Evolutionary conservation across 1,284 basidiomycete genomes (phyloP), one percentile per base, ranked within the genome.

Genomic region (Tilletia indica): DNA sequence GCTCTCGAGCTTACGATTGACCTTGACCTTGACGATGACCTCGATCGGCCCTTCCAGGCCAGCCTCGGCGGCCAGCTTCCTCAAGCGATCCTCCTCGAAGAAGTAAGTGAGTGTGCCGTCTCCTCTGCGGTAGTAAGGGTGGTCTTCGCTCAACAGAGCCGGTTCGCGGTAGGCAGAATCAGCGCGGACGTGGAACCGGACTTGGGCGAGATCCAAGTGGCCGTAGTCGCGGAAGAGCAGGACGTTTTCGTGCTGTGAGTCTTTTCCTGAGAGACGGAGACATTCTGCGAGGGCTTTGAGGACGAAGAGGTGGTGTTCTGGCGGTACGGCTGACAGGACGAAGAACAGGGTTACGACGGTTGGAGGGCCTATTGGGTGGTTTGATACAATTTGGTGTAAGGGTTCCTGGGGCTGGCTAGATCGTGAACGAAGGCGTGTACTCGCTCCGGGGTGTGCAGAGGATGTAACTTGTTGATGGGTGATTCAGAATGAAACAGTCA

Each of bases 31-130:
- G 38, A 79, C 76, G 6, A 77, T 70, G 3, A 81, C 68, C 38
- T 77, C 73, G 21, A 78, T 73, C 9, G 72, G 49, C 0, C 82
- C 83, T 14, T 73, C 39, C 19, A 83, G 64, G 56, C 80, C 74
- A 67, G 73, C 71, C 25, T 72, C 39, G 3, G 36, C 25, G n/a
- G 69, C 72, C 34, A 74, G 58, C 8, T 39, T n/a, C 38, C 76
- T 45, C 0, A 86, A 73, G 42, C 85, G 80, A 2, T 77, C 73
- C 9, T 70, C 36, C 0, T 72, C 73, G 71, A 85, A 86, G 61
- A 85, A 85, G 73, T 84, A 85, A 39, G 83, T 84, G 74, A 85
- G 77, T 1, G 85, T 86, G 34, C 81, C 78, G 61, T 86, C 85
- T 11, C 85, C 85, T 9, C 85, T 71, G 8, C 77, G 71, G 72